A percentile compares a stretch with the other conserved stretches of the same genome.
Conservation (phyloP, 2,329 filamentous ascomycete genomes). For the Simplicillium aogashimaense region DNA sequence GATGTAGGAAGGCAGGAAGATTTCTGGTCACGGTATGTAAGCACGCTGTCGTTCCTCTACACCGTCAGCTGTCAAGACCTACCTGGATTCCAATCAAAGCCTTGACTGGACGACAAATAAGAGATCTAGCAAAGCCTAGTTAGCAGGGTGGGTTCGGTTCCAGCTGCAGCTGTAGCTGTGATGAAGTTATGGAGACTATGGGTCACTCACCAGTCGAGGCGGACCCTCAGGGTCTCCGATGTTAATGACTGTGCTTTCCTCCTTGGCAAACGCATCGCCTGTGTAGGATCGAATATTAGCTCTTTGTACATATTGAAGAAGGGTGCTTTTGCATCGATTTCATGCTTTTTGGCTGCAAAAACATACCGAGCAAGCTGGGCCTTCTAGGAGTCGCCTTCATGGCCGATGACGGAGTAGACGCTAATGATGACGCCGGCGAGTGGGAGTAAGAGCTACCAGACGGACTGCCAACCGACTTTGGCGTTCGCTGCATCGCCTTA, state of each 20-base stretch:
- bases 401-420: constrained; percentile 45
- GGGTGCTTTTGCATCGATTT: not conserved
- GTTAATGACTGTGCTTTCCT: constrained; percentile 73
- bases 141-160: not conserved
- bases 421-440: constrained; percentile 37
- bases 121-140: constrained; percentile 47
- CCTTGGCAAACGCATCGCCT: constrained; percentile 64
- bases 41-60: constrained; percentile 2
- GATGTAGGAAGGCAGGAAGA: constrained; percentile 71
- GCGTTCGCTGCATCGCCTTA: constrained; percentile 24
- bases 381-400: constrained; percentile 44
- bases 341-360: not conserved
- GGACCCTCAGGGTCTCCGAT: constrained; percentile 66
- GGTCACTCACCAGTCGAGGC: constrained; percentile 53
- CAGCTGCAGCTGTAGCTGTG: not conserved
- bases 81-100: constrained; percentile 78
- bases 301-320: not conserved
- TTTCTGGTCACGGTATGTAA: constrained; percentile 39
- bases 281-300: constrained; percentile 3
- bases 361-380: constrained; percentile 51
- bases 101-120: constrained; percentile 69
- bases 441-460: constrained; percentile 29
- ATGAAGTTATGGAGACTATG: not conserved
- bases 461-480: constrained; percentile 38
- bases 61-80: constrained; percentile 11